These are phyloP conservation scores for Lachnellula arida DNA, from an alignment of 2,329 filamentous ascomycete species.

Conservation along the genomic window DNA sequence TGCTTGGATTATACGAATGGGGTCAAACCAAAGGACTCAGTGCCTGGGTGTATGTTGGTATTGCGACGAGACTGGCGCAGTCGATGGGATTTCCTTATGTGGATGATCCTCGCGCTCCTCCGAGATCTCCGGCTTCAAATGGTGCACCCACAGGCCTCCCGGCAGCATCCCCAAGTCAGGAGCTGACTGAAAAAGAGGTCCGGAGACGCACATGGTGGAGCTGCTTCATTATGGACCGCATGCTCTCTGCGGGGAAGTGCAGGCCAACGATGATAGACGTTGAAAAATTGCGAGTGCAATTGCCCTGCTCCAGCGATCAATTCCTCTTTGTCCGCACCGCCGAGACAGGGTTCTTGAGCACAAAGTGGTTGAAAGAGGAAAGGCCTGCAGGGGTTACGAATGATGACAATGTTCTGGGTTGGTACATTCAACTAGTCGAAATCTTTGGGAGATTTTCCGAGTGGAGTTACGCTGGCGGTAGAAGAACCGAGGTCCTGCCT, in stretches of 20 bases:
- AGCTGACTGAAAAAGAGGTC: slow-evolving; percentile 57
- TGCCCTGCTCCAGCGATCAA: slow-evolving; percentile 62
- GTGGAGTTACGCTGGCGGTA: slow-evolving; percentile 49
- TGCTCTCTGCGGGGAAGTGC: slow-evolving; percentile 60
- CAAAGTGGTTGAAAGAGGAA: slow-evolving; percentile 40
- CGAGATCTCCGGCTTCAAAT: slow-evolving; percentile 3
- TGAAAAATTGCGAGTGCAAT: slow-evolving; percentile 57
- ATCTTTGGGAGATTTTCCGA: slow-evolving; percentile 55
- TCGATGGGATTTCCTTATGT: slow-evolving; percentile 57
- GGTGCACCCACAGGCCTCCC: slow-evolving; percentile 31
- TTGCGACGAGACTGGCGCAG: slow-evolving; percentile 56
- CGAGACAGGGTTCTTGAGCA: slow-evolving; percentile 44
- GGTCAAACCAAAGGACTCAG: slow-evolving; percentile 56
- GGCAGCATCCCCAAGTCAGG: slow-evolving; percentile 26
- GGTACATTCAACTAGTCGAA: slow-evolving; percentile 53
- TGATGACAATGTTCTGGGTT: slow-evolving; percentile 37
- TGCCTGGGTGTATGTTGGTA: slow-evolving; percentile 63
- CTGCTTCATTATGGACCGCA: slow-evolving; percentile 67
- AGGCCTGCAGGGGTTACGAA: slow-evolving; percentile 29
- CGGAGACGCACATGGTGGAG: slow-evolving; percentile 69
- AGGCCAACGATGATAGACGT: slow-evolving; percentile 55
- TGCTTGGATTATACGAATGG: slow-evolving; percentile 71
- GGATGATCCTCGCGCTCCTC: slow-evolving; percentile 33
- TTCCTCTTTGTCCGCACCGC: slow-evolving; percentile 60
- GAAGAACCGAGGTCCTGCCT: slow-evolving; percentile 44